These are phyloP conservation scores for Copromyces sp. DNA, from an alignment of 495 filamentous ascomycete genomes.

Conservation along the genomic window DNA sequence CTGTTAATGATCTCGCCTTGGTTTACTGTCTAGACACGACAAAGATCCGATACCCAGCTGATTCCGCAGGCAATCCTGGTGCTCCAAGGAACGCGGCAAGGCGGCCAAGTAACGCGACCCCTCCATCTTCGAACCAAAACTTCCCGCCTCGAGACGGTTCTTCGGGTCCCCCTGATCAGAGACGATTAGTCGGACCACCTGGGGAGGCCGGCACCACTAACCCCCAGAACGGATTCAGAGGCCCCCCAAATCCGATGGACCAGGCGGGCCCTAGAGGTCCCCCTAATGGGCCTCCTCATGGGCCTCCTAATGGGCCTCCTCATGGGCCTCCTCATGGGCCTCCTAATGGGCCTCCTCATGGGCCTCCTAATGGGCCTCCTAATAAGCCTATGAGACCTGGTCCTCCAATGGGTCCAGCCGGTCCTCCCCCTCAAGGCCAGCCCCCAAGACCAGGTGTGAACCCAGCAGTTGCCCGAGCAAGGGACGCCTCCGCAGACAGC, in stretches of 20 bases:
- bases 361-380: constrained; percentile 28
- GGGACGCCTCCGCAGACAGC: constrained; percentile 32
- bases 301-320: constrained; percentile 28
- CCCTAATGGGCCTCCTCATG: constrained; percentile 37
- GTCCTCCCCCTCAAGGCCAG: constrained; percentile 80
- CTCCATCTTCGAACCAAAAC: constrained; percentile 24
- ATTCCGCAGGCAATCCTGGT: constrained; percentile 46
- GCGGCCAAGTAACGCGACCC: constrained; percentile 31
- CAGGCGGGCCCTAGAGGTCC: constrained; percentile 20
- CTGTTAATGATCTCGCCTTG: constrained; percentile 73
- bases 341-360: constrained; percentile 38
- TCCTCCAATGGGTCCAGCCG: constrained; percentile 59
- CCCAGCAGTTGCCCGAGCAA: constrained; percentile 18
- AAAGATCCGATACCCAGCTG: constrained; percentile 91
- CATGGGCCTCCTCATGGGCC: constrained; percentile 21
- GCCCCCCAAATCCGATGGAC: constrained; percentile 9
- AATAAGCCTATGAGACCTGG: constrained; percentile 64
- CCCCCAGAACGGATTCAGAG: constrained; percentile 26
- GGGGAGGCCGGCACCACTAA: constrained; percentile 46
- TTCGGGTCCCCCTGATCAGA: constrained; percentile 44
- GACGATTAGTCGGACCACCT: constrained; percentile 38
- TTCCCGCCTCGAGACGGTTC: constrained; percentile 54
- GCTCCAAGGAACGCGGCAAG: constrained; percentile 25
- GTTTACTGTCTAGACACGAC: constrained; percentile 87
- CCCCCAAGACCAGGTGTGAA: constrained; percentile 55